Base-by-base conservation (phyloP, 352 stramenopile genomes). In the Pythium phragmiticola region DNA sequence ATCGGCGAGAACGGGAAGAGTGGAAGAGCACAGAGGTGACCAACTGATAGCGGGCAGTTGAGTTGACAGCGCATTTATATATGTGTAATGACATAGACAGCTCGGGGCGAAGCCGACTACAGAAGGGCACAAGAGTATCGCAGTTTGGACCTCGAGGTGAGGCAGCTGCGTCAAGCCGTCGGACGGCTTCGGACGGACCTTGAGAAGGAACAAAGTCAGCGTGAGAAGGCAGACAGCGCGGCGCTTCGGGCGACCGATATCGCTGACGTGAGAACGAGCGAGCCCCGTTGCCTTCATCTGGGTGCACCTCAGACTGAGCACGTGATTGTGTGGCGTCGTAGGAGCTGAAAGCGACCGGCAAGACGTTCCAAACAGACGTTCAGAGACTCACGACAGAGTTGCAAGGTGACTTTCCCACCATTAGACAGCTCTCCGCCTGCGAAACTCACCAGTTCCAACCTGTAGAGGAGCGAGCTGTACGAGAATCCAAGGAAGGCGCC, bases 121-220 rank as follows among this genome's bases (percentile, higher is more conserved):
- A 69, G 66, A 14, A 79, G 76, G 62, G 65, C 74, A 0, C 70
- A 84, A 33, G 70, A 88, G 50, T 82, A 78, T 45, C 71, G 78
- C 26, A 72, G 57, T 28, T 67, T 88, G 66, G 81, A 88, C 43
- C 49, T 86, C 7, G 78, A 90, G 39, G 28, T 87, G 17, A 72
- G 76, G 1, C 77, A 84, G 51, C 53, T 80, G 12, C 75, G 67
- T 2, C 81, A 85, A 50, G 54, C 60, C 5, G 60, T 82, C 3
- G 74, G 66, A 21, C 68, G 77, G 9, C 33, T 87, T 23, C 77
- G 78, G 0, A 68, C 73, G 0, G 81, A 90, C 37, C 75, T 73
- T 39, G 77, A 88, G 9, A 76, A 56, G 7, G 81, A 90, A 28
- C 75, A 76, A n/a, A 41, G 41, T 2, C 66, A 77, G 30, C 75